A percentile compares a stretch with the other conserved stretches of the same genome.
Evolutionary conservation across 768 basidiomycete genomes (phyloP).

Genomic region (Cystobasidium ongulense): DNA sequence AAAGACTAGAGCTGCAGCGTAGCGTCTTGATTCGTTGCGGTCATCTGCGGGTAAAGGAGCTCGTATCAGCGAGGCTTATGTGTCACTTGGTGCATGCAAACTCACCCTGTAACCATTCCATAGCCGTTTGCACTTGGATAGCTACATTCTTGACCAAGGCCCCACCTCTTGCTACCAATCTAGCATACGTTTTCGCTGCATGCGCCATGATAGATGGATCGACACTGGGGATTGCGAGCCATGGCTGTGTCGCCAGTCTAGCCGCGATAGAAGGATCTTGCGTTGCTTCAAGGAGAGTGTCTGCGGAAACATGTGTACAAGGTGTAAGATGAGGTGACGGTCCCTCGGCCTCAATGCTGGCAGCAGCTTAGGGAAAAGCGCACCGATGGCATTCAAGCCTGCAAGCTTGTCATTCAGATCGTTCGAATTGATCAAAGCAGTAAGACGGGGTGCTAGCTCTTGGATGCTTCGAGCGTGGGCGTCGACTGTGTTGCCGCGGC

Average conservation of each 20-base stretch:
- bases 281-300: conserved; percentile 65
- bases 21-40: conserved; percentile 69
- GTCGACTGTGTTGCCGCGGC: conserved; percentile 22
- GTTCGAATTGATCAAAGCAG: conserved; percentile 44
- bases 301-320: conserved; percentile 46
- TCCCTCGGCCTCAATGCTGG: conserved; percentile 21
- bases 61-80: too few species aligned
- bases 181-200: conserved; percentile 41
- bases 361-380: conserved; percentile 42
- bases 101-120: conserved; percentile 41
- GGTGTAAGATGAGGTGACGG: background rate
- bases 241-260: conserved; percentile 85
- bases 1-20: conserved; percentile 85
- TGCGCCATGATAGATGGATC: conserved; percentile 80
- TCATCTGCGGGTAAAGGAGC: too few species aligned
- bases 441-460: conserved; percentile 27
- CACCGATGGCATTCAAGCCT: conserved; percentile 79
- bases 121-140: conserved; percentile 41
- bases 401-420: conserved; percentile 72
- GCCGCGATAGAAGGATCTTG: conserved; percentile 76
- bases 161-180: conserved; percentile 37
- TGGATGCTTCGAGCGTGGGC: conserved; percentile 21
- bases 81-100: too few species aligned
- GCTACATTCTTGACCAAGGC: conserved; percentile 40
- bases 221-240: conserved; percentile 77